A percentile compares a stretch with the other conserved stretches of the same genome.
These are phyloP conservation scores for Allium fistulosum DNA, from an alignment of 106 monocot species.

Conservation along the genomic window DNA sequence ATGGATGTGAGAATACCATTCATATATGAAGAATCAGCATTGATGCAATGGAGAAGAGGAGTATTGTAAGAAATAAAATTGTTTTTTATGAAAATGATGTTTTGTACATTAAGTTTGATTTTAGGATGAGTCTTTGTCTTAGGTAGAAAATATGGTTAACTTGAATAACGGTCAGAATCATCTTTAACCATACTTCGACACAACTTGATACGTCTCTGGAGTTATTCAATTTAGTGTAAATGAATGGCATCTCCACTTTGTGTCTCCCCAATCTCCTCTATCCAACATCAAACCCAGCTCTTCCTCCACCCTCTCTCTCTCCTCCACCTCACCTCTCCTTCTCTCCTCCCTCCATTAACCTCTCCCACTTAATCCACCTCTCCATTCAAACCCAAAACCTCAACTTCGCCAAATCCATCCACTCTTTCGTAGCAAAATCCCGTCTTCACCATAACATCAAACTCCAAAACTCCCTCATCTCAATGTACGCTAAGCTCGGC, in stretches of 20 bases:
- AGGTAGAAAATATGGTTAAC: too few relatives aligned
- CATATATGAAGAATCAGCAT: too few relatives aligned
- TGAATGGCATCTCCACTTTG: not conserved
- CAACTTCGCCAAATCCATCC: slow-evolving; percentile 33
- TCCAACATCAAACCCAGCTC: not conserved
- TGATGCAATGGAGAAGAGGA: too few relatives aligned
- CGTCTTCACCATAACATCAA: not conserved
- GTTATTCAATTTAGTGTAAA: too few relatives aligned
- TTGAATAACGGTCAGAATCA: too few relatives aligned
- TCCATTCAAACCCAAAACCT: slow-evolving; percentile 29
- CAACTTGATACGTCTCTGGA: too few relatives aligned
- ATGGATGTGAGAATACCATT: too few relatives aligned
- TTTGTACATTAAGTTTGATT: too few relatives aligned
- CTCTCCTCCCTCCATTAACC: slow-evolving; percentile 1
- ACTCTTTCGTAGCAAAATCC: slow-evolving; percentile 36
- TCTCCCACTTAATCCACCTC: slow-evolving; percentile 37
- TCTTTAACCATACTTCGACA: too few relatives aligned
- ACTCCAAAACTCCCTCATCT: slow-evolving; percentile 54
- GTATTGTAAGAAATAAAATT: too few relatives aligned
- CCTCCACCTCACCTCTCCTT: not conserved
- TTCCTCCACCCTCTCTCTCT: not conserved
- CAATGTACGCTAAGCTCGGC: slow-evolving; percentile 35
- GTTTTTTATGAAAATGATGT: too few relatives aligned
- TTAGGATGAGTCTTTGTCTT: too few relatives aligned
- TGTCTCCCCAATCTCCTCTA: not conserved